These are phyloP conservation scores for Hyphopichia wangnamkhiaoensis DNA, from an alignment of 1,139 yeast species.

Conservation along the genomic window DNA sequence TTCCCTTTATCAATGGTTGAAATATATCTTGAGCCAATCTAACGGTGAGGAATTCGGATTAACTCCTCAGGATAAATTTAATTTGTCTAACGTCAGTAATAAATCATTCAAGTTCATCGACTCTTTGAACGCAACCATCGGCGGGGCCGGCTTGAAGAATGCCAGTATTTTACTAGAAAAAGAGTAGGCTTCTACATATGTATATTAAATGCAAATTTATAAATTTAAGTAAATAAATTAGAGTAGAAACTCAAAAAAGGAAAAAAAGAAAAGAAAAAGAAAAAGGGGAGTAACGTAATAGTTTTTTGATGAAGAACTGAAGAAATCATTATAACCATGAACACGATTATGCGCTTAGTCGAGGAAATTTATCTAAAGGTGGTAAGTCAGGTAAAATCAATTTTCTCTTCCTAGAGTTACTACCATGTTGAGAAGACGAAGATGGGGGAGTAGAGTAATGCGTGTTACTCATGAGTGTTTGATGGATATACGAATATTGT, in stretches of 20 bases:
- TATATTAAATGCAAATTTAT: too few relatives aligned
- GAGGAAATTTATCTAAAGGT: slow-evolving; percentile 27
- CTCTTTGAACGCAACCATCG: slow-evolving; percentile 60
- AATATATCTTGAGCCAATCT: slow-evolving; percentile 61
- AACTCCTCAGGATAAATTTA: slow-evolving; percentile 38
- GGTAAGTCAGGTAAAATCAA: slow-evolving; percentile 17
- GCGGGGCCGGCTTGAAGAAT: slow-evolving; percentile 75
- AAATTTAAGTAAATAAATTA: background rate
- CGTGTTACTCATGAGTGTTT: background rate
- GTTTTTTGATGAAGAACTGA: background rate
- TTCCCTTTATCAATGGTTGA: slow-evolving; percentile 38
- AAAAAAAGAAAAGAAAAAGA: background rate
- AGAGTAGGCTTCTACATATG: too few relatives aligned
- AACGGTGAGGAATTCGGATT: slow-evolving; percentile 48
- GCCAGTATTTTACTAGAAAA: slow-evolving; percentile 77
- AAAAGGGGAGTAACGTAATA: background rate
- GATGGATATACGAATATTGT: background rate
- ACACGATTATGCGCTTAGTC: slow-evolving; percentile 1
- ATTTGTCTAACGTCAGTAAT: slow-evolving; percentile 61
- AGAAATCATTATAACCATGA: background rate
- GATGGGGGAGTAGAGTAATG: background rate
- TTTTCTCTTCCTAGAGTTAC: slow-evolving; percentile 1
- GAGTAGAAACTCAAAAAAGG: background rate
- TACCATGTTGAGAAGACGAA: background rate
- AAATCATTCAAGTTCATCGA: slow-evolving; percentile 67